These are phyloP conservation scores for Fragilariopsis cylindrus DNA, from an alignment of 108 stramenopile genomes.

Conservation along the genomic window DNA sequence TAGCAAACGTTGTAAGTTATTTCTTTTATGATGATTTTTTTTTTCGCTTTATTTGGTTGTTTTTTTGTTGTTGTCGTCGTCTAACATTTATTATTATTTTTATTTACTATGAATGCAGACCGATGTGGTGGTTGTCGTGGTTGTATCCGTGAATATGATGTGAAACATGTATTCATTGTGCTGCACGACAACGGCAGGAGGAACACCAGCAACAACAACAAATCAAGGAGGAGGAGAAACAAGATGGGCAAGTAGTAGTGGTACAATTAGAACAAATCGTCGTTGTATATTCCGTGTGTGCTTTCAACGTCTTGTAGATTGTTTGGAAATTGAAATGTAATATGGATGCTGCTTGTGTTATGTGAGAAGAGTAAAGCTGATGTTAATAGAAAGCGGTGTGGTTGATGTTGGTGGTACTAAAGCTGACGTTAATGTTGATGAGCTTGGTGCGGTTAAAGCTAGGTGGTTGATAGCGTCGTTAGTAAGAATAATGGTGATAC, in stretches of 20 bases:
- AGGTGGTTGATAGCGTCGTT: background rate
- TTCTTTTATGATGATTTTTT: no score
- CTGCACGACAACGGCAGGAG: background rate
- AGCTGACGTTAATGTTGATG: background rate
- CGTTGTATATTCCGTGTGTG: background rate
- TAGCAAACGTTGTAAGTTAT: background rate
- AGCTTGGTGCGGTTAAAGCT: background rate
- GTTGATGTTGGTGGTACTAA: no score
- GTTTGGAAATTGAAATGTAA: background rate
- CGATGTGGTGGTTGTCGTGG: background rate
- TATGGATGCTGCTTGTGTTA: no score
- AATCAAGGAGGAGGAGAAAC: background rate
- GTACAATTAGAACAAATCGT: background rate
- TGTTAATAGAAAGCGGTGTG: no score
- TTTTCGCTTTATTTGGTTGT: no score
- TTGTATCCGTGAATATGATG: background rate
- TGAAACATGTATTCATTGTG: background rate
- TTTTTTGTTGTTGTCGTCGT: no score
- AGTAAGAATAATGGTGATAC: background rate
- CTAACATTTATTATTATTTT: no score
- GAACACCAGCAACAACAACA: background rate
- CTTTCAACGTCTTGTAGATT: background rate
- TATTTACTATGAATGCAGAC: background rate
- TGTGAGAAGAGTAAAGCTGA: no score
- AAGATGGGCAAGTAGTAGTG: no score